Conservation (phyloP, 345 rosid genomes). For the Gynandropsis gynandra region DNA sequence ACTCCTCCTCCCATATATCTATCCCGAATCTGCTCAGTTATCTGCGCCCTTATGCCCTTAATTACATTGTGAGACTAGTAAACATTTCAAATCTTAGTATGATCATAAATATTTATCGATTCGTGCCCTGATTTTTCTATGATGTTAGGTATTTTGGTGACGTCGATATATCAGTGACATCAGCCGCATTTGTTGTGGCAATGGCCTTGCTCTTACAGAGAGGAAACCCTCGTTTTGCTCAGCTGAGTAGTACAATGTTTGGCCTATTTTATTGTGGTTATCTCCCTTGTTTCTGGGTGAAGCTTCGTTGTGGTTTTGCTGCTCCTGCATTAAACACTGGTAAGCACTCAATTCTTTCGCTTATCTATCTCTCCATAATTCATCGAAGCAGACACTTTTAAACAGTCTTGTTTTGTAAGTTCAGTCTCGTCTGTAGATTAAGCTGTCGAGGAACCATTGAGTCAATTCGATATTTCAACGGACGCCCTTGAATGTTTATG, state of each 20-base stretch:
- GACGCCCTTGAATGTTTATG: neutral
- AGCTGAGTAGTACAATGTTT: conserved; percentile 82
- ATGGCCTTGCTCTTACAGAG: conserved; percentile 75
- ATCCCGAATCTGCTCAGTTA: conserved; percentile 75
- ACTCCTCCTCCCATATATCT: conserved; percentile 94
- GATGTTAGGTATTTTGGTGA: conserved; percentile 68
- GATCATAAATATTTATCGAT: conserved; percentile 1
- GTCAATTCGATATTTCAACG: neutral
- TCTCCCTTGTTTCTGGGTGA: conserved; percentile 94
- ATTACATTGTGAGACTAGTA: conserved; percentile 64
- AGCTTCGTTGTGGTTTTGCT: conserved; percentile 81
- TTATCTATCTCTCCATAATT: conserved; percentile 3
- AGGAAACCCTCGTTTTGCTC: conserved; percentile 86
- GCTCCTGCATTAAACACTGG: conserved; percentile 76
- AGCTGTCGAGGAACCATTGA: no score
- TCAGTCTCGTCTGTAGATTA: no score
- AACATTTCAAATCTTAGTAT: conserved; percentile 1
- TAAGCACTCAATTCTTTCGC: conserved; percentile 32
- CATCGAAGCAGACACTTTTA: no score
- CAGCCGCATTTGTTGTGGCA: conserved; percentile 77
- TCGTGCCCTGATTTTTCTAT: neutral
- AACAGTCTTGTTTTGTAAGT: no score
- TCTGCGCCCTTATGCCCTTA: conserved; percentile 76
- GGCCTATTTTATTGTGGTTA: conserved; percentile 88
- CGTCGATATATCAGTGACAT: conserved; percentile 70